These are phyloP conservation scores for Podaxis sp. DNA, from an alignment of 768 basidiomycete species.

Conservation along the genomic window DNA sequence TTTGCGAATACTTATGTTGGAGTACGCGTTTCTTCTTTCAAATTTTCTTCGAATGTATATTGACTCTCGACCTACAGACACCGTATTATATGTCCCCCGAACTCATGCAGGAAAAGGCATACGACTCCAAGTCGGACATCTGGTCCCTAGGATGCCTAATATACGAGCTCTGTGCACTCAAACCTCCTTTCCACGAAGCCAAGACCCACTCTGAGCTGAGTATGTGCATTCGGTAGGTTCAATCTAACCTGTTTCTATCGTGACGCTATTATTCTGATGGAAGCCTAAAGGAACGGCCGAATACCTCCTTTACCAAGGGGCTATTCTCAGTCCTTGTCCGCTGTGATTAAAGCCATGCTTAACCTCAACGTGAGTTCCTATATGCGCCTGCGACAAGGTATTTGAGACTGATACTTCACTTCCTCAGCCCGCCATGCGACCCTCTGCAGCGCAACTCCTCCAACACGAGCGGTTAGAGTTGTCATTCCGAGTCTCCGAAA, in stretches of 20 bases:
- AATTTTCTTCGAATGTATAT: not conserved
- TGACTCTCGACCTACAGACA: slow-evolving; percentile 53
- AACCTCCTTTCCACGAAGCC: slow-evolving; percentile 92
- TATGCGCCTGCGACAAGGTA: not conserved
- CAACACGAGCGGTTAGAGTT: slow-evolving; percentile 77
- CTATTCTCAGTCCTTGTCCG: slow-evolving; percentile 70
- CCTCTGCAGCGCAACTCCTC: slow-evolving; percentile 76
- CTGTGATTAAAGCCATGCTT: slow-evolving; percentile 85
- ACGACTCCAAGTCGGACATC: slow-evolving; percentile 97
- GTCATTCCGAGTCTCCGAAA: slow-evolving; percentile 69
- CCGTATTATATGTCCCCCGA: slow-evolving; percentile 99
- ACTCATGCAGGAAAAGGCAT: slow-evolving; percentile 94
- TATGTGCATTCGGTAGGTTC: slow-evolving; percentile 68
- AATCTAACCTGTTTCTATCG: not conserved
- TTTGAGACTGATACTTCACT: not conserved
- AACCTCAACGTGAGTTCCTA: slow-evolving; percentile 66
- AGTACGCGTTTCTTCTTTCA: slow-evolving; percentile 45
- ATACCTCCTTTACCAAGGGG: slow-evolving; percentile 87
- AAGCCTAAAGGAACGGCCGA: slow-evolving; percentile 65
- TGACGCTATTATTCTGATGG: not conserved
- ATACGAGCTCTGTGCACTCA: slow-evolving; percentile 92
- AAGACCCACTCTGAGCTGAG: slow-evolving; percentile 87
- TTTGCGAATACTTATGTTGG: slow-evolving; percentile 98
- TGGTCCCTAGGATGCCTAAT: slow-evolving; percentile 98
- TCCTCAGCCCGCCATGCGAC: slow-evolving; percentile 79